Conservation (phyloP, 2,329 filamentous ascomycete species). For the Nemania bipapillata region DNA sequence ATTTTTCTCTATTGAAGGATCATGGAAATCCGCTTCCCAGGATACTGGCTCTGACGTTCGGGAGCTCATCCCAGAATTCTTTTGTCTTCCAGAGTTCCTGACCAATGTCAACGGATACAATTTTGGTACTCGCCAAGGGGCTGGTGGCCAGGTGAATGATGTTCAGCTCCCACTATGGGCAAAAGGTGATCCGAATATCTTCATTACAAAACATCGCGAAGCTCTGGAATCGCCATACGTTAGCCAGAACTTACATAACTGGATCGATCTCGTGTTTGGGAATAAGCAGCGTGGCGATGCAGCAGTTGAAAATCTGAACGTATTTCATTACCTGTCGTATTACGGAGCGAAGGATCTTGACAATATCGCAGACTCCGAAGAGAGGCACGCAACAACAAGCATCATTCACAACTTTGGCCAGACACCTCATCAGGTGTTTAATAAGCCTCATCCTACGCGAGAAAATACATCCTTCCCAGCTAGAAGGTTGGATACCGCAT, state of each 20-base stretch:
- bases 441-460: conserved; percentile 78
- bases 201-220: conserved; percentile 94
- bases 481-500: conserved; percentile 79
- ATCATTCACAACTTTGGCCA: conserved; percentile 99
- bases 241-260: conserved; percentile 86
- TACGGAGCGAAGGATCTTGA: conserved; percentile 93
- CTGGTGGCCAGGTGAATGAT: conserved; percentile 80
- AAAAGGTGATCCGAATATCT: conserved; percentile 93
- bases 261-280: conserved; percentile 97
- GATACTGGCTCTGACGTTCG: conserved; percentile 94
- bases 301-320: conserved; percentile 89
- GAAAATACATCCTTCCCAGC: conserved; percentile 74
- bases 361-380: conserved; percentile 86
- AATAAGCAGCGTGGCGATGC: conserved; percentile 93
- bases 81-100: conserved; percentile 93
- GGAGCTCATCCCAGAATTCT: conserved; percentile 96
- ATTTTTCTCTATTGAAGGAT: conserved; percentile 90
- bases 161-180: conserved; percentile 96
- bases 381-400: conserved; percentile 87
- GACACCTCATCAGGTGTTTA: conserved; percentile 94
- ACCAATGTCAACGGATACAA: conserved; percentile 95
- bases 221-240: conserved; percentile 94
- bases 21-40: conserved; percentile 89
- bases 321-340: conserved; percentile 96
- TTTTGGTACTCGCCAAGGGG: conserved; percentile 87